A percentile compares a stretch with the other conserved stretches of the same genome.
Evolutionary conservation across 2,329 filamentous ascomycete species (phyloP).

Genomic region (Arthrobotrys megalospora): DNA sequence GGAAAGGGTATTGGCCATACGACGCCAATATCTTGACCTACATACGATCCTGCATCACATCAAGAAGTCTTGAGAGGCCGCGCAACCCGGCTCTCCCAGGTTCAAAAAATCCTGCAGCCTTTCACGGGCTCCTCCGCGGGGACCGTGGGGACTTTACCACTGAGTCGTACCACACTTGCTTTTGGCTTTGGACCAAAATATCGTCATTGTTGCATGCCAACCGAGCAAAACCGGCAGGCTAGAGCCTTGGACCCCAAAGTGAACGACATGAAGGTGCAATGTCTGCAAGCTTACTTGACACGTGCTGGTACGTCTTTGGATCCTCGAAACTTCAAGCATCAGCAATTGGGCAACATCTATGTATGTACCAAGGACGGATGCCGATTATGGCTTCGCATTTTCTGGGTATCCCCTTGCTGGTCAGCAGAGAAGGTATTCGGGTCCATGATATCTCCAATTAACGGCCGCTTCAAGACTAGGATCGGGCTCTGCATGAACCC

Average conservation of each 20-base stretch:
- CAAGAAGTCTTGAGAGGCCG: constrained; percentile 21
- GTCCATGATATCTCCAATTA: constrained; percentile 30
- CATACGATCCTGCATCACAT: constrained; percentile 12
- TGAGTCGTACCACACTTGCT: constrained; percentile 38
- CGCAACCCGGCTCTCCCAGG: constrained; percentile 26
- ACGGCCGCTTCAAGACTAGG: constrained; percentile 41
- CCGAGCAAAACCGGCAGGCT: constrained; percentile 58
- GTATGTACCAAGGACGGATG: constrained; percentile 25
- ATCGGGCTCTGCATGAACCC: constrained; percentile 31
- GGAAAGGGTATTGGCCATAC: constrained; percentile 27
- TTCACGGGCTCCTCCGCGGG: constrained; percentile 44
- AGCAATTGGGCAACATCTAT: constrained; percentile 6
- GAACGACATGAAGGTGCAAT: constrained; percentile 34
- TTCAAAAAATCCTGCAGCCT: constrained; percentile 8
- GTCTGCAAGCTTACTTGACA: constrained; percentile 46
- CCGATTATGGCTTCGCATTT: constrained; percentile 34
- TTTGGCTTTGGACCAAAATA: constrained; percentile 53
- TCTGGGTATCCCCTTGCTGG: constrained; percentile 18
- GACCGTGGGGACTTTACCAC: constrained; percentile 30
- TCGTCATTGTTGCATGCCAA: constrained; percentile 61
- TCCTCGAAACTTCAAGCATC: constrained; percentile 30
- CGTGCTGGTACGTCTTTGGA: constrained; percentile 57
- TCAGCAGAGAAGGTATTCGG: constrained; percentile 16
- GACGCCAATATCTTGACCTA: constrained; percentile 21
- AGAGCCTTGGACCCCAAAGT: constrained; percentile 30